Evolutionary conservation across 345 rosid species (phyloP).

Genomic region (Gossypium anomalum): DNA sequence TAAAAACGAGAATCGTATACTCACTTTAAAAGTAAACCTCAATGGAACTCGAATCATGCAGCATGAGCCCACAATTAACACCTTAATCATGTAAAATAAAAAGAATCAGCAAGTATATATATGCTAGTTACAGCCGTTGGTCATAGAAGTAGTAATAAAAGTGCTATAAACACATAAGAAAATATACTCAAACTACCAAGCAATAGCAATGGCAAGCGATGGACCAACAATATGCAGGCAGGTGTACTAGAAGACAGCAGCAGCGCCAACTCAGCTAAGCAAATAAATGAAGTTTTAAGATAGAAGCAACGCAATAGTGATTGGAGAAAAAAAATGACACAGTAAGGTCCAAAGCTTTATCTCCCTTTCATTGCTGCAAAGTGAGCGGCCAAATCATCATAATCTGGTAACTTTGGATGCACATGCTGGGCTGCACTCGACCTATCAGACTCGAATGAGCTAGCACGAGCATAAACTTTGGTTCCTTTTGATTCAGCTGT

Average conservation of each 20-base stretch:
- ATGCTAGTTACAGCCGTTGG: not conserved
- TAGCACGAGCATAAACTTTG: slow-evolving; percentile 59
- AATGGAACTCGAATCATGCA: too few relatives aligned
- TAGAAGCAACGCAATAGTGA: not conserved
- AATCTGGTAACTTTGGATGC: slow-evolving; percentile 94
- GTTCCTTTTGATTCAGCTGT: slow-evolving; percentile 35
- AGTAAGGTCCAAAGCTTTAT: slow-evolving; percentile 24
- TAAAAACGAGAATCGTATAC: too few relatives aligned
- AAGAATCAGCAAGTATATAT: slow-evolving; percentile 12
- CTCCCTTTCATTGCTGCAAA: slow-evolving; percentile 79
- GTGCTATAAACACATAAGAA: not conserved
- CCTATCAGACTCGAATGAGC: slow-evolving; percentile 73
- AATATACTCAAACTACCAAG: not conserved
- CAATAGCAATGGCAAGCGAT: not conserved
- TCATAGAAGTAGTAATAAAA: not conserved
- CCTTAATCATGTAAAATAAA: not conserved
- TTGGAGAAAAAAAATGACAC: not conserved
- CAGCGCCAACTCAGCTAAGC: not conserved
- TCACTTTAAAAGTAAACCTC: too few relatives aligned
- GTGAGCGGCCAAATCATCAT: slow-evolving; percentile 87
- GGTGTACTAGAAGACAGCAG: not conserved
- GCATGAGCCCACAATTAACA: too few relatives aligned
- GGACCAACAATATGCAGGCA: not conserved
- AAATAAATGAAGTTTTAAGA: not conserved
- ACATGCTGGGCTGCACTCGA: slow-evolving; percentile 66